Evolutionary conservation across 2,329 filamentous ascomycete species (phyloP), one percentile per base, ranked within the genome.

Genomic region (Fonsecaea monophora): DNA sequence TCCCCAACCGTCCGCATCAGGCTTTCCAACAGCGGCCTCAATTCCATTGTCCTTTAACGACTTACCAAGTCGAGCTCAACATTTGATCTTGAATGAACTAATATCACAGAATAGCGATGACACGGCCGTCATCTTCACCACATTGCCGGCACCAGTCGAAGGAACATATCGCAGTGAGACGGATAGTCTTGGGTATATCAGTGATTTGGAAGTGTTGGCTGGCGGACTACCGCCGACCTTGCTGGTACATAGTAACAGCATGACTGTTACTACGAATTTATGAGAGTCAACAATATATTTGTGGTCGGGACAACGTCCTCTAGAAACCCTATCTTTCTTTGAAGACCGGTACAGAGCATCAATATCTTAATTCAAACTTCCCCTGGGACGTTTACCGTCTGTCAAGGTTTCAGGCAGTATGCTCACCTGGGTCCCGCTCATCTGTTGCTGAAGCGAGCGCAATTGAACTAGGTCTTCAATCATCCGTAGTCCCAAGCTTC

Each of bases 1-100:
- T 57, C 48, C 57, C 76, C 76, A 54, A 74, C 73, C 65, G 18
- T n/a, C 34, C 7, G 79, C 81, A 32, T 77, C 78, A 1, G 84
- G 84, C 8, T 86, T 81, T 70, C 84, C 84, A 0, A 85, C 86
- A 2, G 86, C 86, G 25, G 87, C 89, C 60, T 84, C 86, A 2
- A 78, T 92, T 3, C 86, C 92, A 0, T 81, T 96, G 1, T 92
- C 89, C 1, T 96, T 96, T 82, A 96, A 96, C 73, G 92, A 96
- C 74, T 81, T 96, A 3, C 92, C 92, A 0, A 92, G 90, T 73
- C 87, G 92, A 15, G 92, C 92, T 1, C 92, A 96, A 76, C 92
- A 96, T 77, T 80, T 96, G 40, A 94, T 96, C 34, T 79, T 96
- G 15, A 96, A 96, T 76, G 92, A 96, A 77, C 80, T 96, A 70